Conservation (phyloP, 2,329 filamentous ascomycete genomes). For the Fusarium falciforme region DNA sequence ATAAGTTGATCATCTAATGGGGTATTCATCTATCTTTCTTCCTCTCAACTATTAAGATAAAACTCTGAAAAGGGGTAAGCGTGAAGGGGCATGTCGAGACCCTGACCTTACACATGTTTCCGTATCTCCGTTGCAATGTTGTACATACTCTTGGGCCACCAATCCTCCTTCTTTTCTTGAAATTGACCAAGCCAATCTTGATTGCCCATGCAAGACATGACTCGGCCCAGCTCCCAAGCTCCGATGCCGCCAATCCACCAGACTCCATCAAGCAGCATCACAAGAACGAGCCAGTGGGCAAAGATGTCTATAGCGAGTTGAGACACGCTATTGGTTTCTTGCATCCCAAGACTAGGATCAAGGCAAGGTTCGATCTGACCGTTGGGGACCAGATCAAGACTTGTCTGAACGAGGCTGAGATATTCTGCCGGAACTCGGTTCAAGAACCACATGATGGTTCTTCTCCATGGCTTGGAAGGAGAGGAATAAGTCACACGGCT, state of each 20-base stretch:
- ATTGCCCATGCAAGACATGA: conserved; percentile 34
- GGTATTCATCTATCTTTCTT: neutral
- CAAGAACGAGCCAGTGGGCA: conserved; percentile 53
- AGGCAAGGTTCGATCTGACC: neutral
- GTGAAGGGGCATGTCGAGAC: neutral
- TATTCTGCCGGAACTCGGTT: conserved; percentile 51
- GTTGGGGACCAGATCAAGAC: conserved; percentile 37
- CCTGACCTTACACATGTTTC: neutral
- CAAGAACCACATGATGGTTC: conserved; percentile 55
- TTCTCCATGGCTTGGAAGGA: conserved; percentile 46
- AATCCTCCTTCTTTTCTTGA: conserved; percentile 10
- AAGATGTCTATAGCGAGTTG: conserved; percentile 52
- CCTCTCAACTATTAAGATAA: neutral
- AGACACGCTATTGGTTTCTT: conserved; percentile 10
- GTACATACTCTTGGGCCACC: conserved; percentile 54
- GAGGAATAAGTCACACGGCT: conserved; percentile 40
- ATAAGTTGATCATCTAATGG: neutral
- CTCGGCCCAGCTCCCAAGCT: conserved; percentile 47
- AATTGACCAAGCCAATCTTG: conserved; percentile 17
- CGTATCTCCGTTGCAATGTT: conserved; percentile 22
- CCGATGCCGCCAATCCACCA: conserved; percentile 55
- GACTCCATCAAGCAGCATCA: conserved; percentile 52
- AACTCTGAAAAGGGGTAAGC: neutral
- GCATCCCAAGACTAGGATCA: neutral
- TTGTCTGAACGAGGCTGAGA: conserved; percentile 49